Base-by-base conservation (phyloP, 2,329 filamentous ascomycete species). In the Periglandula ipomoeae region DNA sequence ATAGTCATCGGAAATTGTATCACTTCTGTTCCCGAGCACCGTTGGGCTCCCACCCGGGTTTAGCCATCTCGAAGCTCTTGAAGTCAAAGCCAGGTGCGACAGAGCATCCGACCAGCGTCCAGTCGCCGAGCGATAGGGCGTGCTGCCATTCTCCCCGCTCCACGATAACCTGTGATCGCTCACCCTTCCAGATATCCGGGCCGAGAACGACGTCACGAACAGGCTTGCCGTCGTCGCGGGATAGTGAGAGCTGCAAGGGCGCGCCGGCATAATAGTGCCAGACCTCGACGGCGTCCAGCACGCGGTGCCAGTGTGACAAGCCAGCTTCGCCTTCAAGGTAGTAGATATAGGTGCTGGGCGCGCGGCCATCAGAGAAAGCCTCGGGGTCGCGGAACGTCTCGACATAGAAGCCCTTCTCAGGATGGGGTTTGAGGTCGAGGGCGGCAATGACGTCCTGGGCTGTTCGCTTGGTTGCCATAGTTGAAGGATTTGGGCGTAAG, bases 181-280 rank as follows among this genome's bases (percentile, higher is more conserved):
- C 64, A 6, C 63, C 64, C 0, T 52, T 44, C 53, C 71, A 70
- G n/a, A 76, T 48, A 41, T 74, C 66, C 4, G 63, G 60, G 0
- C 73, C 74, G 11, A 76, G 62, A 23, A 66, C 55, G 8, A 59
- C 53, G 32, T 64, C 50, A 5, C 62, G 59, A 52, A 61, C 61
- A 34, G 60, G 63, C 55, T 50, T 59, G 3, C 72, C 72, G 47
- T 76, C 65, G 45, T 76, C 59, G 19, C 50, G 57, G 2, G 72
- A 72, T 0, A 76, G 59, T 2, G 66, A 71, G 9, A 77, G 58
- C 10, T 58, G 65, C 44, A 78, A 56, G 1, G 74, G 74, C 6
- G 74, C 72, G 5, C 75, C 75, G 8, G 71, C 74, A 45, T 77
- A 77, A 61, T 73, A 69, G 55, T 78, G 75, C 75, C 75, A 78